A percentile compares a stretch with the other conserved stretches of the same genome.
phyloP scores from a whole-genome alignment of 2,329 filamentous ascomycete genomes.

The Nectriaceae sp. region DNA sequence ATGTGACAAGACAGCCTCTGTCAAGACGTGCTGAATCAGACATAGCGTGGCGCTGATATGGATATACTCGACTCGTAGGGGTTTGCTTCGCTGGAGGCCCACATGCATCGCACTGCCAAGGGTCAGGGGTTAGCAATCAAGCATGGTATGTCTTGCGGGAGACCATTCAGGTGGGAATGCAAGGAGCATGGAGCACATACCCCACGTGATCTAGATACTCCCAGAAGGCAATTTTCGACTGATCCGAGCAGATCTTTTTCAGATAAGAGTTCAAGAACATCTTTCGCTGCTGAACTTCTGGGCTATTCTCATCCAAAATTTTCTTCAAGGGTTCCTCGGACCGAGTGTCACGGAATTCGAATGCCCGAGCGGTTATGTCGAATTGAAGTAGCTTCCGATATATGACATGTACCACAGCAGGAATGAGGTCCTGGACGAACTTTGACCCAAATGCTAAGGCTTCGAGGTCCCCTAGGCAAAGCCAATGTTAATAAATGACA shows the following conservation, averaged over 20 bases:
- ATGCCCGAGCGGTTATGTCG: conserved; percentile 15
- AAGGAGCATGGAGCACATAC: neutral
- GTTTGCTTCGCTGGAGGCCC: conserved; percentile 10
- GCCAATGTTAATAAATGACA: too few species aligned
- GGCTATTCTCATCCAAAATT: conserved; percentile 7
- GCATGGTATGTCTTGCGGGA: neutral
- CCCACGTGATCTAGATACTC: conserved; percentile 16
- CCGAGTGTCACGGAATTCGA: conserved; percentile 11
- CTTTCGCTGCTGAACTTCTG: conserved; percentile 10
- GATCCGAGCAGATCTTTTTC: conserved; percentile 13
- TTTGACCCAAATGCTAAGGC: conserved; percentile 15
- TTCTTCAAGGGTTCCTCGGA: conserved; percentile 10
- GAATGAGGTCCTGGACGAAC: conserved; percentile 16
- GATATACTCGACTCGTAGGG: conserved; percentile 15
- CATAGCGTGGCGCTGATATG: conserved; percentile 17
- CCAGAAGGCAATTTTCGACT: conserved; percentile 16
- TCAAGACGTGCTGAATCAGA: conserved; percentile 14
- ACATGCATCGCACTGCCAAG: conserved; percentile 14
- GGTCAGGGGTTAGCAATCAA: neutral
- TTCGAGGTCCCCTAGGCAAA: conserved; percentile 9
- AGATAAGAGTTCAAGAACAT: conserved; percentile 15
- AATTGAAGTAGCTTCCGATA: conserved; percentile 17
- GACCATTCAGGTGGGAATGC: neutral
- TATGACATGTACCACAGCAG: conserved; percentile 13
- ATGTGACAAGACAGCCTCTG: conserved; percentile 12